A percentile compares a stretch with the other conserved stretches of the same genome.
These are phyloP conservation scores for Capsella bursapastoris DNA, from an alignment of 345 rosid species.

Conservation along the genomic window DNA sequence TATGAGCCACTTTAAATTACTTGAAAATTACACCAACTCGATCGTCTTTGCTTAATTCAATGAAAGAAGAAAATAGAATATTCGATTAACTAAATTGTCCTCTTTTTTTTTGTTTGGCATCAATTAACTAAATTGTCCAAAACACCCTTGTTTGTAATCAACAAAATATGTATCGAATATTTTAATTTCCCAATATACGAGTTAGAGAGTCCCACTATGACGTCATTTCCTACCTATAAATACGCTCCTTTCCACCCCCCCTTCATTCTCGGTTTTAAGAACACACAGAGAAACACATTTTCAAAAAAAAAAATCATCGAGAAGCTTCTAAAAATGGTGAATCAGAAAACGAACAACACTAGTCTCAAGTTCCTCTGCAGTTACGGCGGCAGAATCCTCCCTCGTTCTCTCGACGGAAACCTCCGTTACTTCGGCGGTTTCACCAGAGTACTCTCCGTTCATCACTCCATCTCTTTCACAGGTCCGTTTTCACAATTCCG, in stretches of 20 bases:
- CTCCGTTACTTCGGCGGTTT: conserved; percentile 95
- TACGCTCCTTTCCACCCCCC: conserved; percentile 6
- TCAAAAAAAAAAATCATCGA: background rate
- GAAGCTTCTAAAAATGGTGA: conserved; percentile 33
- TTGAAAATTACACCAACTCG: conserved; percentile 7
- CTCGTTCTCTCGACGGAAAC: conserved; percentile 82
- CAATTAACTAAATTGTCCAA: background rate
- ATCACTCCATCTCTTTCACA: conserved; percentile 66
- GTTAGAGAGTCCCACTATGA: conserved; percentile 20
- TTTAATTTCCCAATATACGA: background rate
- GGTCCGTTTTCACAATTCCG: conserved; percentile 51
- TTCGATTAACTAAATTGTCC: background rate
- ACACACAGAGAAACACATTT: background rate
- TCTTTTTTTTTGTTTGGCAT: too few species aligned
- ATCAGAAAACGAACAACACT: background rate
- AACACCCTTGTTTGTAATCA: conserved; percentile 1
- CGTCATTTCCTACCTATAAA: conserved; percentile 33
- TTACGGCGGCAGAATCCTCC: conserved; percentile 85
- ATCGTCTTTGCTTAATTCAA: conserved; percentile 16
- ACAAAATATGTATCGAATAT: conserved; percentile 4
- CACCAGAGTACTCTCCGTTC: conserved; percentile 86
- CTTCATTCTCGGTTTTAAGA: conserved; percentile 20
- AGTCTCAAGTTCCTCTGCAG: conserved; percentile 79
- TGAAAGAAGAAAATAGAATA: conserved; percentile 14
- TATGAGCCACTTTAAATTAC: conserved; percentile 1